Percentiles rank a stretch among this genome's conserved stretches.
phyloP scores from a whole-genome alignment of 116 monocot species.

The Cymodocea nodosa region DNA sequence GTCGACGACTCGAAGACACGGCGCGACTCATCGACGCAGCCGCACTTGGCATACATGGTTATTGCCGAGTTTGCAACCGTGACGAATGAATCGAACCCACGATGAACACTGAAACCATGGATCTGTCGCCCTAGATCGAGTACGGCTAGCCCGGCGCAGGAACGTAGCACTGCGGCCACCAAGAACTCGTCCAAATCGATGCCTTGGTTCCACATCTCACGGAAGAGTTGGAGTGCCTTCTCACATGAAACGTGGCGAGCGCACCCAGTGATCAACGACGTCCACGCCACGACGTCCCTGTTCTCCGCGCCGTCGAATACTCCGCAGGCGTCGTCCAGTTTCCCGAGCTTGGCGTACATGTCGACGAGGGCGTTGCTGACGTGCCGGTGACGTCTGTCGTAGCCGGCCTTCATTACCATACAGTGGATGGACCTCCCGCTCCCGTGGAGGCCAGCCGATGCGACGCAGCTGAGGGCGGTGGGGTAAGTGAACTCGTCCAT shows the following conservation, averaged over 20 bases:
- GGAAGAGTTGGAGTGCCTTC: conserved; percentile 27
- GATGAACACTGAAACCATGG: conserved; percentile 13
- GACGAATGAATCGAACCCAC: conserved; percentile 23
- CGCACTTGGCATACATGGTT: conserved; percentile 53
- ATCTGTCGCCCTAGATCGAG: conserved; percentile 33
- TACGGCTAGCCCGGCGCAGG: conserved; percentile 31
- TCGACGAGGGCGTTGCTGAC: conserved; percentile 15
- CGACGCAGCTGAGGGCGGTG: conserved; percentile 27
- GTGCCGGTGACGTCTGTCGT: conserved; percentile 11
- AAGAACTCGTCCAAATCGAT: conserved; percentile 26
- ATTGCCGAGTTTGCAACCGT: conserved; percentile 45
- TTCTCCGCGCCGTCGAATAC: conserved; percentile 23
- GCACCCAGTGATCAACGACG: conserved; percentile 26
- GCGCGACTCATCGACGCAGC: conserved; percentile 24
- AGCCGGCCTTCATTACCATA: conserved; percentile 16
- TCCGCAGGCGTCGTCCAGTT: conserved; percentile 10
- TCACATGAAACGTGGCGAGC: conserved; percentile 26
- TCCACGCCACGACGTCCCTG: conserved; percentile 40
- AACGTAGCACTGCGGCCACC: conserved; percentile 34
- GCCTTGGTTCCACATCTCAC: conserved; percentile 14
- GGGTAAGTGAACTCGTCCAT: conserved; percentile 46
- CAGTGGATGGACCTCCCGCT: conserved; percentile 28
- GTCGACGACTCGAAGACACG: conserved; percentile 24
- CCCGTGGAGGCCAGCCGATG: not conserved
- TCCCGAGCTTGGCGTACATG: conserved; percentile 16